Evolutionary conservation across 2,329 filamentous ascomycete species (phyloP), one percentile per base, ranked within the genome.

Genomic region (Pseudogymnoascus sp.): DNA sequence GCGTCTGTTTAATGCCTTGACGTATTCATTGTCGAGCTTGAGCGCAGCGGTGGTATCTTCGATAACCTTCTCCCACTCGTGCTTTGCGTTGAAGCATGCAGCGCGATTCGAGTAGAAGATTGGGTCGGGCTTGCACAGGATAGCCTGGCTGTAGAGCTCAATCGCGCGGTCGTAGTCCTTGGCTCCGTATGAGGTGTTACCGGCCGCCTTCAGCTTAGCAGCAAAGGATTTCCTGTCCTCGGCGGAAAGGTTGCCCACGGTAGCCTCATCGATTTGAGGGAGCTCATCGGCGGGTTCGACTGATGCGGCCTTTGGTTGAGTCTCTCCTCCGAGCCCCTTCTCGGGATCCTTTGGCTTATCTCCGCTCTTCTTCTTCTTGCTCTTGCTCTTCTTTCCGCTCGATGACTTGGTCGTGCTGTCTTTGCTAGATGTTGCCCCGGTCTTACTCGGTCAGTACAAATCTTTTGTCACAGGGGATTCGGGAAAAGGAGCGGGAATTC

Each of bases 91-190:
- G 80, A 92, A 96, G 83, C 95, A 99, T 62, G 95, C 95, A 63
- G 95, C 95, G 70, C 95, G 89, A 83, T 99, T 99, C 67, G 95
- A 97, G 83, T 96, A 99, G 83, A 95, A 99, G 75, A 99, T 93
- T 33, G 95, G 92, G 73, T 99, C 95, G 63, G 93, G 89, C 80
- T 95, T 96, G 88, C 95, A 97, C 60, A 97, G 80, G 71, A 99
- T 96, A 60, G 95, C 95, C 79, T 96, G 91, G 68, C 90, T 90
- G 79, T 99, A 99, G 37, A 99, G 86, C 4, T 93, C 89, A 73
- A 99, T 99, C 69, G 95, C 95, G 71, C 86, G 87, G 77, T 91
- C 88, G 79, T 97, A 97, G 72, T 96, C 90, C 79, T 97, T 97
- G 69, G 88, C 87, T 65, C 91, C 92, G 72, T 97, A 99, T 6